Evolutionary conservation across 495 filamentous ascomycete genomes (phyloP), one percentile per base, ranked within the genome.

Genomic region (Sordaria brevicollis): DNA sequence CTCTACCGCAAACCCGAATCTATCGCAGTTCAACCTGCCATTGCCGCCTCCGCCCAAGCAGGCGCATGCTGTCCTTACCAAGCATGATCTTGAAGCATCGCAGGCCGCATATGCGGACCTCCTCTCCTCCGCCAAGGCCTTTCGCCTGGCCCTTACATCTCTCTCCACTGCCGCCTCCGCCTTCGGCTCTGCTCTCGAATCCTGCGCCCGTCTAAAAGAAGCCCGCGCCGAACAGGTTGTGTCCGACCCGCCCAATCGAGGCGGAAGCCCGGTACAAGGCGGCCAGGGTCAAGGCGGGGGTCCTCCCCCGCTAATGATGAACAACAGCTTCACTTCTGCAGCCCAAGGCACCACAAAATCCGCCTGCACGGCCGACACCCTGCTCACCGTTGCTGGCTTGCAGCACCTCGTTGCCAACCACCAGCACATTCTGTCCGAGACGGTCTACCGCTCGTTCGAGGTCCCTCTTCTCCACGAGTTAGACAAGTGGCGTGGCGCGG

Each of bases 391-490:
- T 10, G 83, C 85, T 38, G 88, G 88, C n/a, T 79, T 90, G 54
- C 88, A 90, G 72, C 86, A 90, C 72, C 78, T 90, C 33, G 83
- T 89, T 25, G 87, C 86, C 13, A 90, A 89, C 76, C 88, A 90
- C 76, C 86, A 88, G 75, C 86, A 89, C 70, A 89, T 90, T 70
- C 80, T 90, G 0, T 82, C 79, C 29, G 87, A 90, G 73, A 87
- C 85, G 5, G 84, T 90, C n/a, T 89, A 90, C 76, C 79, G 87
- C 19, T 82, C 81, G 54, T 90, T 90, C 72, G 88, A 90, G 75
- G 88, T 89, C 8, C 87, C 88, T 33, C 77, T 90, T 21, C 77
- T 90, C 34, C 87, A 89, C 76, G 88, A 90, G 76, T 77, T 90
- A 57, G 88, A 90, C 74, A 81, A 81, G 43, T 90, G 88, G 85